Percentiles rank a stretch among this genome's conserved stretches.
phyloP scores from a whole-genome alignment of 2,329 filamentous ascomycete genomes.

The Pestalotiopsis fici region DNA sequence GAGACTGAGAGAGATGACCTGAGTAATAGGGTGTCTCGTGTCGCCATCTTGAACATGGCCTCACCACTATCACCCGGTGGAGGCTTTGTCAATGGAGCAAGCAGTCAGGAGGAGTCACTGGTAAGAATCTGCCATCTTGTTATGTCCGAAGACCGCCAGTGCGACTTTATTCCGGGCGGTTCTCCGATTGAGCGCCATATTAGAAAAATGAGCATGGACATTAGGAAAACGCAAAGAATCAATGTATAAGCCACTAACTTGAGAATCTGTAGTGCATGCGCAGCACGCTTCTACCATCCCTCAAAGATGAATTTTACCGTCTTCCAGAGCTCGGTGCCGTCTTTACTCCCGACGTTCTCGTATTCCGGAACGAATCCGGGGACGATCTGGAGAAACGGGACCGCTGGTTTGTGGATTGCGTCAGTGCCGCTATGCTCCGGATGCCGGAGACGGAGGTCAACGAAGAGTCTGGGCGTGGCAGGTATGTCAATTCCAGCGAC shows the following conservation, averaged over 20 bases:
- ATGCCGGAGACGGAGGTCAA: conserved; percentile 51
- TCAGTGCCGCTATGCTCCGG: conserved; percentile 59
- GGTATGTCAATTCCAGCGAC: conserved; percentile 48
- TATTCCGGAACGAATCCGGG: conserved; percentile 47
- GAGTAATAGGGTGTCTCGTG: conserved; percentile 26
- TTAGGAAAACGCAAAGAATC: too few relatives aligned
- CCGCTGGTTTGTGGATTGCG: conserved; percentile 59
- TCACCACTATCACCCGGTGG: conserved; percentile 63
- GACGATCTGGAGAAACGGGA: conserved; percentile 44
- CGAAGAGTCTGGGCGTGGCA: conserved; percentile 12
- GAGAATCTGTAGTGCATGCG: conserved; percentile 46
- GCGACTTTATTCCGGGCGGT: too few relatives aligned
- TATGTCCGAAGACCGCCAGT: neutral
- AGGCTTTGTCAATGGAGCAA: conserved; percentile 60
- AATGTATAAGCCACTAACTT: neutral
- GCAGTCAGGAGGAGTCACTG: conserved; percentile 62
- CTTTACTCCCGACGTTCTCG: conserved; percentile 59
- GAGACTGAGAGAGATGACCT: conserved; percentile 12
- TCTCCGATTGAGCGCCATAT: too few relatives aligned
- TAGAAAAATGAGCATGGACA: too few relatives aligned
- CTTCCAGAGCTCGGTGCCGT: conserved; percentile 59
- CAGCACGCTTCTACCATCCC: conserved; percentile 59
- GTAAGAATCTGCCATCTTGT: neutral
- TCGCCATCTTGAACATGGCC: conserved; percentile 64
- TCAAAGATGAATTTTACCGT: conserved; percentile 60